These are phyloP conservation scores for Monosporascus sp. DNA, from an alignment of 2,329 filamentous ascomycete genomes.

Conservation along the genomic window DNA sequence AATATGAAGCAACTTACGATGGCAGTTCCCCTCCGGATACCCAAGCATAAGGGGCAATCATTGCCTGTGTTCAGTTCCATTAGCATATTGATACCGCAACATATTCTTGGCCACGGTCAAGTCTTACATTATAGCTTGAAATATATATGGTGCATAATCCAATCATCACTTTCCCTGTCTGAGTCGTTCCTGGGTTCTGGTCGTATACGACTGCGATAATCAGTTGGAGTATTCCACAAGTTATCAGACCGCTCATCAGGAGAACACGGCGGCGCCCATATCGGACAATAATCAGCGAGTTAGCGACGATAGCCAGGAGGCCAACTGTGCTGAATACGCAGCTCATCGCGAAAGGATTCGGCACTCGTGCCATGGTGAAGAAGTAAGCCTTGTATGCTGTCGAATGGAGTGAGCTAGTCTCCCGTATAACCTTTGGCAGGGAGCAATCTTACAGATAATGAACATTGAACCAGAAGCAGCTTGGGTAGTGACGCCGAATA, in stretches of 20 bases:
- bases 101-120: conserved; percentile 8
- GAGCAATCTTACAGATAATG: conserved; percentile 31
- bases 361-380: conserved; percentile 47
- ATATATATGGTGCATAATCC: conserved; percentile 44
- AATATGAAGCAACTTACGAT: conserved; percentile 19
- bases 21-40: conserved; percentile 48
- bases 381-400: conserved; percentile 48
- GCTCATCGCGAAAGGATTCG: conserved; percentile 45
- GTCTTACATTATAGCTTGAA: conserved; percentile 40
- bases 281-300: conserved; percentile 41
- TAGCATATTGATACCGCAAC: not conserved
- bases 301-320: conserved; percentile 43
- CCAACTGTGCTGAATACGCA: conserved; percentile 45
- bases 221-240: conserved; percentile 46
- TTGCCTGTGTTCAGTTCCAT: conserved; percentile 24
- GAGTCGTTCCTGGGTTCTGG: conserved; percentile 25
- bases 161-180: conserved; percentile 38
- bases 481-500: conserved; percentile 38
- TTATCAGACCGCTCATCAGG: conserved; percentile 39
- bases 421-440: not conserved
- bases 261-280: conserved; percentile 45
- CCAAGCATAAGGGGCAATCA: conserved; percentile 48
- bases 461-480: conserved; percentile 42
- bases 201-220: conserved; percentile 45
- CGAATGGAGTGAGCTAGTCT: conserved; percentile 3